Evolutionary conservation across 345 rosid species (phyloP).

Genomic region (Kernera saxatilis): DNA sequence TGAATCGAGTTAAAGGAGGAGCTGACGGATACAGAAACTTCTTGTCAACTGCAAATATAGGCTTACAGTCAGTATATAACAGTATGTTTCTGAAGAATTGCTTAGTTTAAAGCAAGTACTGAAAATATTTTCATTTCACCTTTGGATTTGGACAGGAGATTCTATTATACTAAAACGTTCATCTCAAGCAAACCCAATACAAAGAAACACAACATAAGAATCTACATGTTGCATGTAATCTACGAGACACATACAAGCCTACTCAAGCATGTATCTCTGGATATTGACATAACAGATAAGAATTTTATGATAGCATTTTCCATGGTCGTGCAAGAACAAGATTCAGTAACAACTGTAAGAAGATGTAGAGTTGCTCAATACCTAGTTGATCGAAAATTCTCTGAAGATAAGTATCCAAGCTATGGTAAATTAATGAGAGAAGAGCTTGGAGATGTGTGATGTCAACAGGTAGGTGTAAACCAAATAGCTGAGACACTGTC

Average conservation of each 20-base stretch:
- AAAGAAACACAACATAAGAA: not conserved
- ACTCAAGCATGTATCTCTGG: conserved; percentile 6
- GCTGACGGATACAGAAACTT: conserved; percentile 61
- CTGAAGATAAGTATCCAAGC: conserved; percentile 76
- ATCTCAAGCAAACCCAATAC: not conserved
- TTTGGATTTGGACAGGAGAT: not conserved
- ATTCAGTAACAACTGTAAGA: not conserved
- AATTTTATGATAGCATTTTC: not conserved
- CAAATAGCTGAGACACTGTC: conserved; percentile 92
- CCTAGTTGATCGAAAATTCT: conserved; percentile 71
- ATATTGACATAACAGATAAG: not conserved
- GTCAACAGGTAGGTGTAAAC: conserved; percentile 81
- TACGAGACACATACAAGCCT: conserved; percentile 6
- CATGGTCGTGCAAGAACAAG: not conserved
- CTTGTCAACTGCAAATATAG: conserved; percentile 67
- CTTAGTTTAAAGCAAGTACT: not conserved
- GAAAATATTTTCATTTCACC: not conserved
- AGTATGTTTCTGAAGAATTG: not conserved
- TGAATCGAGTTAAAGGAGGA: conserved; percentile 93
- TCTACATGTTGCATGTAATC: not conserved
- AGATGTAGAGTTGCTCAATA: conserved; percentile 29
- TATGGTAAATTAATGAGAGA: conserved; percentile 77
- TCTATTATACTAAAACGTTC: not conserved
- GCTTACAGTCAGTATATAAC: conserved; percentile 18
- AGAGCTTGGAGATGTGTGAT: conserved; percentile 93